Conservation (phyloP, 1,139 yeast species). For the Magnusiomyces magnusii region DNA sequence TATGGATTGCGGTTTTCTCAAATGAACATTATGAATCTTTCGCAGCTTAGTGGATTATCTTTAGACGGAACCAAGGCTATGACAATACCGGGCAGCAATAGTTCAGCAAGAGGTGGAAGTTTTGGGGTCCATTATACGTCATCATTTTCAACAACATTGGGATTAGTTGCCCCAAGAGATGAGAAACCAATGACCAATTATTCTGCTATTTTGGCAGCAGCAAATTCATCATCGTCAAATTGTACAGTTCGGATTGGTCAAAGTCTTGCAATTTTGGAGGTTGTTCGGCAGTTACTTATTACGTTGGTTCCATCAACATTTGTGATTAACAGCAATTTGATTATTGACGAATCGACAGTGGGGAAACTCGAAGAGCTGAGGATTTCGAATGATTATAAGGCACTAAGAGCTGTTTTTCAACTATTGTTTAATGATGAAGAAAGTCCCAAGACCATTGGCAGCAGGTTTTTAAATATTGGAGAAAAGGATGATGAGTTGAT, state of each 20-base stretch:
- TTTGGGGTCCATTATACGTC: neutral
- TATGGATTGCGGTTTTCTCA: slow-evolving; percentile 8
- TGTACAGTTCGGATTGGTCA: slow-evolving; percentile 18
- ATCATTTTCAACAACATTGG: neutral
- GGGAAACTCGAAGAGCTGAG: slow-evolving; percentile 33
- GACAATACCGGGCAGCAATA: slow-evolving; percentile 11
- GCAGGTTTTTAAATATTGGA: slow-evolving; percentile 20
- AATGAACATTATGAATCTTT: slow-evolving; percentile 10
- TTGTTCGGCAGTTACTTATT: slow-evolving; percentile 29
- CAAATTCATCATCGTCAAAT: slow-evolving; percentile 11
- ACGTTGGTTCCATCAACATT: slow-evolving; percentile 21
- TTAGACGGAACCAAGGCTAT: slow-evolving; percentile 13
- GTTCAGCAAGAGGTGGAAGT: neutral
- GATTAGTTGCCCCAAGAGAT: too few species aligned
- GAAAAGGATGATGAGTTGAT: slow-evolving; percentile 23
- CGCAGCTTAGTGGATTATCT: slow-evolving; percentile 11
- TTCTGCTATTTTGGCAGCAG: neutral
- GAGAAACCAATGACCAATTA: too few species aligned
- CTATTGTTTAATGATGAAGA: neutral
- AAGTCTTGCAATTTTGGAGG: slow-evolving; percentile 29
- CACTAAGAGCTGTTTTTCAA: slow-evolving; percentile 31
- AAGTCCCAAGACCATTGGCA: neutral
- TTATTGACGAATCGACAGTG: slow-evolving; percentile 26
- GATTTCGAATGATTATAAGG: slow-evolving; percentile 31
- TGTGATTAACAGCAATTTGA: slow-evolving; percentile 17